phyloP scores from a whole-genome alignment of 2,329 filamentous ascomycete genomes.

The Ophiostoma sp. region DNA sequence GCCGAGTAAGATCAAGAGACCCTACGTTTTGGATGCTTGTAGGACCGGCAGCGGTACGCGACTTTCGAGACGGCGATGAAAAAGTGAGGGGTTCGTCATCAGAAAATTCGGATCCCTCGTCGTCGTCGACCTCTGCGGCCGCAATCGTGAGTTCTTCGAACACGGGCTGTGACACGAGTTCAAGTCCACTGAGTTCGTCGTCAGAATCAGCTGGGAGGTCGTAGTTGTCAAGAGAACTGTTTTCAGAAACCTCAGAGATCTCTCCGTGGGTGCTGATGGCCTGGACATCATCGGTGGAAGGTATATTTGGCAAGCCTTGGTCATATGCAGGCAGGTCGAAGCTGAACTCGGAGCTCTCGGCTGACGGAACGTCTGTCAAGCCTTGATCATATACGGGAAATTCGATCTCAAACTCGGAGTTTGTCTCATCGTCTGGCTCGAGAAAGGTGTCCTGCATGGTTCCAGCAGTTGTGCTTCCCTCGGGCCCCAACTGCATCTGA shows the following conservation, averaged over 20 bases:
- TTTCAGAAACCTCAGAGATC: background rate
- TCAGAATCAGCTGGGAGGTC: background rate
- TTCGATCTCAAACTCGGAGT: conserved; percentile 13
- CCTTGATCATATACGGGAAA: conserved; percentile 14
- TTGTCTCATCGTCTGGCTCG: conserved; percentile 9
- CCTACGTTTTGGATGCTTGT: background rate
- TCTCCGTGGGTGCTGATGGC: background rate
- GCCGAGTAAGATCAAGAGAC: conserved; percentile 16
- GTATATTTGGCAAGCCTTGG: background rate
- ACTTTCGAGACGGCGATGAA: conserved; percentile 2
- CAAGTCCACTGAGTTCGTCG: background rate
- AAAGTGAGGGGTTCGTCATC: conserved; percentile 4
- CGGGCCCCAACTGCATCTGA: background rate
- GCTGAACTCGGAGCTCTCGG: background rate
- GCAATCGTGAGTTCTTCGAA: background rate
- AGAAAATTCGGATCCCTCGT: background rate
- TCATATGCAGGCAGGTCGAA: conserved; percentile 18
- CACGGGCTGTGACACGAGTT: background rate
- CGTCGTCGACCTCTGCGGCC: background rate
- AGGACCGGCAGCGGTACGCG: background rate
- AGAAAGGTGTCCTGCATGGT: conserved; percentile 8
- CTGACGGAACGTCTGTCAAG: background rate
- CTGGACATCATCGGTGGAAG: background rate
- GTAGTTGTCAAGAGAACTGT: background rate
- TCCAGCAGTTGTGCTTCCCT: background rate